Evolutionary conservation across 495 filamentous ascomycete genomes (phyloP).

Genomic region (Aspergillus cristatus): DNA sequence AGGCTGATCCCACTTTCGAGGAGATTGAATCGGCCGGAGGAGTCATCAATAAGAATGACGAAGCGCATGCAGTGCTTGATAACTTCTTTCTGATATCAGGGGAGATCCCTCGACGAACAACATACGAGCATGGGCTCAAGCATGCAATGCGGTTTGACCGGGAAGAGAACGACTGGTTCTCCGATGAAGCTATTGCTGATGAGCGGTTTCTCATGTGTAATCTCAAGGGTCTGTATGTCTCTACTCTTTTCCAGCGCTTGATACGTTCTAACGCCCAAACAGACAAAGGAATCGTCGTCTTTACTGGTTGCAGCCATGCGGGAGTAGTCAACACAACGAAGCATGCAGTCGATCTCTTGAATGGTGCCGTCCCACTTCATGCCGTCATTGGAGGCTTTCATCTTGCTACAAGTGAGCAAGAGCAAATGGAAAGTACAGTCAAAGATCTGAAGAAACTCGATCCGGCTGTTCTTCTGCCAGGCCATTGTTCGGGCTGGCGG

Average conservation of each 20-base stretch:
- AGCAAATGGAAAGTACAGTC: slow-evolving; percentile 39
- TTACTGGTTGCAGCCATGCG: slow-evolving; percentile 55
- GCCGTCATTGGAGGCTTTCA: slow-evolving; percentile 54
- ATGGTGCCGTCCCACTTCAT: slow-evolving; percentile 36
- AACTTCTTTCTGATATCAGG: slow-evolving; percentile 50
- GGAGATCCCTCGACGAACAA: slow-evolving; percentile 44
- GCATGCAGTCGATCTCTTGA: slow-evolving; percentile 37
- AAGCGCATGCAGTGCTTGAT: slow-evolving; percentile 43
- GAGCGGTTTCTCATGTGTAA: slow-evolving; percentile 52
- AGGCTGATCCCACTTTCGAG: slow-evolving; percentile 49
- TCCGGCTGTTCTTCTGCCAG: slow-evolving; percentile 46
- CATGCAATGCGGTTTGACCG: slow-evolving; percentile 39
- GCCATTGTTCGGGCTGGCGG: slow-evolving; percentile 55
- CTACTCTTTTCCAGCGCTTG: slow-evolving; percentile 1
- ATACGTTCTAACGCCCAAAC: neutral
- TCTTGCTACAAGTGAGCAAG: slow-evolving; percentile 39
- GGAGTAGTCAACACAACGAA: slow-evolving; percentile 49
- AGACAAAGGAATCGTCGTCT: slow-evolving; percentile 50
- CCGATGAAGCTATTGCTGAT: slow-evolving; percentile 46
- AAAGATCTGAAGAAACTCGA: slow-evolving; percentile 43
- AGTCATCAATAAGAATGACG: slow-evolving; percentile 29
- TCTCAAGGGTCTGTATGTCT: slow-evolving; percentile 36
- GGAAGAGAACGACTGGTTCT: slow-evolving; percentile 40
- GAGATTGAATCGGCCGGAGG: slow-evolving; percentile 43
- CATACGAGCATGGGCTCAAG: slow-evolving; percentile 45